Evolutionary conservation across 1,284 basidiomycete species (phyloP), one percentile per base, ranked within the genome.

Genomic region (Clitocybe nebularis): DNA sequence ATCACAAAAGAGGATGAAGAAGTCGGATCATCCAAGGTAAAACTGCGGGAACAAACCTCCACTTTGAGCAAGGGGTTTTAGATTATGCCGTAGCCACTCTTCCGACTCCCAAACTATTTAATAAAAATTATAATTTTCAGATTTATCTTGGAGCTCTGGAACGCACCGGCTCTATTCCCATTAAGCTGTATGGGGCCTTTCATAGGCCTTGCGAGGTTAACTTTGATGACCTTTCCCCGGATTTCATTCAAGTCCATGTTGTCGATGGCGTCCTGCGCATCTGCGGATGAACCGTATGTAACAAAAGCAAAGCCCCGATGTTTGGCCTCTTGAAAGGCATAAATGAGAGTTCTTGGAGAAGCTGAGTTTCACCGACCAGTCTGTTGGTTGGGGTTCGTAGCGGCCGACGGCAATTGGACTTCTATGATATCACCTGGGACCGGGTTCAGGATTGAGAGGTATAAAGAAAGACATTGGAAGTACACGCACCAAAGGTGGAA

Each of bases 161-260:
- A 72, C 82, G 44, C 59, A 87, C 87, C 74, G 39, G 88, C 82
- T 67, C 83, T 75, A 64, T 88, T 89, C 32, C 79, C 80, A 44
- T 71, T 69, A 20, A 76, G 74, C 50, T 85, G 81, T 25, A 77
- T 61, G 2, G 74, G 72, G 2, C 72, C 73, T 55, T 85, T 89
- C 69, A 80, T 75, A 3, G 84, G 84, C 26, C 82, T 73, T 13
- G 88, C 88, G 23, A 89, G 62, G 55, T 85, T 89, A 34, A 89
- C 86, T 59, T 84, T 86, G 47, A 90, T 62, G 17, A 89, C 84
- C 43, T 75, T 77, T 22, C 84, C 86, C 16, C 71, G 69, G 23
- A 89, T 64, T 58, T 89, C 88, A 54, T 90, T 90, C 57, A 89
- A 68, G 60, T 90, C 88, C 87, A 90, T 90, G 63, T 90, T 90